Evolutionary conservation across 331 rosid species (phyloP).

Genomic region (Spiraea crenata): DNA sequence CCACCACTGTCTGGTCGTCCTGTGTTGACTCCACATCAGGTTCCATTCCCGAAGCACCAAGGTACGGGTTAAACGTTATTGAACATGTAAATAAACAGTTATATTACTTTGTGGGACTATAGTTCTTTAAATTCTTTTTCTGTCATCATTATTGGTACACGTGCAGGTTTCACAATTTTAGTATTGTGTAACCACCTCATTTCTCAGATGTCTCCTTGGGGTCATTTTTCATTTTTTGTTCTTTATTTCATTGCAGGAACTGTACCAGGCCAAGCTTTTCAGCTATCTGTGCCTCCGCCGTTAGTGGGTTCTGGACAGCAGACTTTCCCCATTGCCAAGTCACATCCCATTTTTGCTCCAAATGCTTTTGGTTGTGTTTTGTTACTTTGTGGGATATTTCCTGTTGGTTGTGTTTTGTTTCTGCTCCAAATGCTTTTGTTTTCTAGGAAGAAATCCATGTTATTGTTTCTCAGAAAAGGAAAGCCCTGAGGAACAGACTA

Average conservation of each 20-base stretch:
- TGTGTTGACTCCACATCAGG: constrained; percentile 49
- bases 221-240: background rate
- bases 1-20: constrained; percentile 59
- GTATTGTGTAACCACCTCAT: too few relatives aligned
- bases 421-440: background rate
- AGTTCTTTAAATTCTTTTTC: too few relatives aligned
- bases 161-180: too few relatives aligned
- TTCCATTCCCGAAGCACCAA: constrained; percentile 75
- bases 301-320: constrained; percentile 53
- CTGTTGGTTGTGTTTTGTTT: background rate
- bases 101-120: too few relatives aligned
- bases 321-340: constrained; percentile 52
- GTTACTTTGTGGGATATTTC: background rate
- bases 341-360: constrained; percentile 58
- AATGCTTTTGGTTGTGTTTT: too few relatives aligned
- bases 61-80: constrained; percentile 38
- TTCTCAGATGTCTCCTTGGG: background rate
- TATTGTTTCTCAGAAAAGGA: background rate
- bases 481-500: background rate
- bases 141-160: too few relatives aligned
- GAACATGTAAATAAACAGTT: background rate
- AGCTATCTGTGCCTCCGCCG: constrained; percentile 53
- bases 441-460: background rate
- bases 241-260: constrained; percentile 42
- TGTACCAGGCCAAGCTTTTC: constrained; percentile 55